Conservation (phyloP, 1,284 basidiomycete species). For the Mycosarcoma maydis region DNA sequence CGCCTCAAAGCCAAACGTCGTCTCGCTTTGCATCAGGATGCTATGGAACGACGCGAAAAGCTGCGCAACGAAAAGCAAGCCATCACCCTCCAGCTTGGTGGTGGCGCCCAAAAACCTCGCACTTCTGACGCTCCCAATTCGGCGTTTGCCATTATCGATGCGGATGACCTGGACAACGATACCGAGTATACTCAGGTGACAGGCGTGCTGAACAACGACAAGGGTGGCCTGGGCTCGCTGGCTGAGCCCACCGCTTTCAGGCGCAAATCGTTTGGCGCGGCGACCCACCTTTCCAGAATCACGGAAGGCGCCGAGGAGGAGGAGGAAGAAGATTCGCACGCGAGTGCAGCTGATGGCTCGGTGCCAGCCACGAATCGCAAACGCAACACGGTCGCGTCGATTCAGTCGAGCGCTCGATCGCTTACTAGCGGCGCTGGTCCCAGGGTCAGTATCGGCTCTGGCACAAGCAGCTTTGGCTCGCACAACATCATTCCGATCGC, state of each 20-base stretch:
- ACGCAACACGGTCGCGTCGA: conserved; percentile 17
- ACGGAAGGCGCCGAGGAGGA: conserved; percentile 51
- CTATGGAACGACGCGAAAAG: conserved; percentile 38
- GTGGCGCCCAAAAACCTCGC: background rate
- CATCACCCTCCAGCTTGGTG: conserved; percentile 39
- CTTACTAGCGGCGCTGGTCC: conserved; percentile 28
- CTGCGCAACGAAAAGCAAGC: conserved; percentile 34
- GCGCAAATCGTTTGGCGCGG: conserved; percentile 43
- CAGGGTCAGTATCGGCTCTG: conserved; percentile 34
- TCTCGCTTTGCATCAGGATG: conserved; percentile 32
- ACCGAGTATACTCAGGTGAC: conserved; percentile 52
- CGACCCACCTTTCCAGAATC: conserved; percentile 52
- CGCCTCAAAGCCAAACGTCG: conserved; percentile 23
- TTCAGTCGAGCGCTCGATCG: conserved; percentile 7
- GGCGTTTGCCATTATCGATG: conserved; percentile 23
- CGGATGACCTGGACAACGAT: conserved; percentile 31
- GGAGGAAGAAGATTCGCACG: conserved; percentile 22
- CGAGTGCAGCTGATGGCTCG: background rate
- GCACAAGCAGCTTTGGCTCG: conserved; percentile 32
- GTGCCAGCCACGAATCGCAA: conserved; percentile 8
- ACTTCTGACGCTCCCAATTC: conserved; percentile 6
- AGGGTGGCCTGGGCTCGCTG: conserved; percentile 28
- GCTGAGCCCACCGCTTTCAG: conserved; percentile 38
- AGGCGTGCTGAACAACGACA: conserved; percentile 19
- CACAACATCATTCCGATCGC: conserved; percentile 47